Evolutionary conservation across 108 stramenopile genomes (phyloP), one percentile per base, ranked within the genome.

Genomic region (Fistulifera solaris): DNA sequence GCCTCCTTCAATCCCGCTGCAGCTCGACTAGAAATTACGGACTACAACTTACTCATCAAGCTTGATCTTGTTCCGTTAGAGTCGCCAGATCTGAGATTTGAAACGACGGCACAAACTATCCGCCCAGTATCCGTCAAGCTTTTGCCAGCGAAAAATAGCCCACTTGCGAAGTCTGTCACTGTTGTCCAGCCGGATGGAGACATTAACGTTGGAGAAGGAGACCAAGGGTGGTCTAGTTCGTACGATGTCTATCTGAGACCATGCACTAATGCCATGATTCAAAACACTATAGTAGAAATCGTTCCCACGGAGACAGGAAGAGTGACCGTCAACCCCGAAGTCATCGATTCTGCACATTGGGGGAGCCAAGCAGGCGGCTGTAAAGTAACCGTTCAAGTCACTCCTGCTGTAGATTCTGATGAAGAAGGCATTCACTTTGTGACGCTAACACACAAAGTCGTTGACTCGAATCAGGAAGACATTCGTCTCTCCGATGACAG

Each of bases 211-310:
- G 59, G 53, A 13, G 70, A 71, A 44, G 70, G 70, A n/a, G 23
- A 2, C 2, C 6, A 63, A 17, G 69, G 70, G 8, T 61, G 55
- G 35, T 19, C 40, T 18, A 24, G 59, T 4, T 49, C 58, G 12
- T 71, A 71, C 40, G 70, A 71, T 24, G 16, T 71, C 5, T 71
- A 56, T 40, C 46, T 71, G 2, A 50, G 70, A 16, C 70, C 70
- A 21, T 71, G 70, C 31, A 52, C 40, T 0, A 13, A 1, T 21
- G 47, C 38, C 17, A 49, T 61, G 35, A 15, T n/a, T 18, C 24
- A 28, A 6, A 40, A 60, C 48, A 61, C 51, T 22, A n/a, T 42
- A 23, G 24, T 67, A 27, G 45, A 35, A 18, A 53, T 67, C 21
- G 38, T 27, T 1, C 26, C 18, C 19, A 58, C 66, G 25, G 66